Evolutionary conservation across 441 rosid genomes (phyloP), one percentile per base, ranked within the genome.

Genomic region (Arabidopsis lyrata): DNA sequence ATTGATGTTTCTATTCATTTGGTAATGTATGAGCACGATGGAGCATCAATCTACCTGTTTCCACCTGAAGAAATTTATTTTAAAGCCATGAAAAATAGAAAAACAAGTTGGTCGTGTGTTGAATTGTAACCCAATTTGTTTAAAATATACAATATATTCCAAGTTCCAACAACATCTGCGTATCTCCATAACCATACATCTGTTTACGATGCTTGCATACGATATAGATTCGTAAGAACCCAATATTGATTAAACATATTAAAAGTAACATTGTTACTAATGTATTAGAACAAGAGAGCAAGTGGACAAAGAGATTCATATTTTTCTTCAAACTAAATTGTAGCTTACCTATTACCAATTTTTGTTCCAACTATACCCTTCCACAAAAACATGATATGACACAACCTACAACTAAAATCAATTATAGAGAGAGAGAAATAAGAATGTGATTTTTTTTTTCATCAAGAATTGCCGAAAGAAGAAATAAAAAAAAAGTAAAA

Each of bases 221-320:
- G 47, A 58, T 65, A 34, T 34, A 70, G 52, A 77, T 77, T 77
- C 68, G 63, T 34, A 16, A 52, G 72, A 70, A 63, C 15, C 72
- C 72, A 70, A 57, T 39, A 36, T 18, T 15, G 54, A 63, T 55
- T 44, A 75, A 67, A 41, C 48, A 76, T 68, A 63, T 61, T 47
- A 56, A 56, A 70, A 56, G 45, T 35, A 62, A 63, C 59, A 10
- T 34, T 70, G 53, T 47, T 47, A 57, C 41, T 32, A 16, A 58
- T 57, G 41, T 49, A 35, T 64, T 49, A 38, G 24, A 8, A 55
- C 38, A 63, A 5, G 68, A 10, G 29, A 75, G 5, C 69, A 75
- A 75, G 70, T 75, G 57, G 66, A 50, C 32, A 15, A 13, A 39
- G 5, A 12, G 35, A 41, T 72, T 45, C 34, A n/a, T 55, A 54